Base-by-base conservation (phyloP, 371 early-diverging fungal species). In the Lichtheimia ornata region DNA sequence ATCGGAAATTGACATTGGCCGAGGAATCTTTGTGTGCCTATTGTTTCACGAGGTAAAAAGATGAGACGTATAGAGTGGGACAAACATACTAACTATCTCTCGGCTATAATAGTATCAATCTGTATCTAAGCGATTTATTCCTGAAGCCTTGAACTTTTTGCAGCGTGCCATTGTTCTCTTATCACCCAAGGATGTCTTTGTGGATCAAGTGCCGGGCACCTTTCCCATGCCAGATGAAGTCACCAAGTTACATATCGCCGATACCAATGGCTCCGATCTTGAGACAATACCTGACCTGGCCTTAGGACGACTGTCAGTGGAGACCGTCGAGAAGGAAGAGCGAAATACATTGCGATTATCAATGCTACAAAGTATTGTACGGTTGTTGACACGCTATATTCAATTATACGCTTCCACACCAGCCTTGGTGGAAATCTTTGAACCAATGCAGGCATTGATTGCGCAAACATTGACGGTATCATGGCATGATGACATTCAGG, bases 121-220 rank as follows among this genome's bases (percentile, higher is more conserved):
- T 7, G 72, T 89, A 24, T 85, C 95, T 0, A 91, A 92, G 59
- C 87, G 96, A n/a, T 84, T 87, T 57, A 71, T 94, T 3, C 97
- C 97, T 1, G 97, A 96, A 73, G 86, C 77, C 0, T 65, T 93
- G 57, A 89, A 88, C 79, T 95, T 89, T 66, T 75, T 94, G 55
- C 65, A 74, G 50, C 66, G 74, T 9, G 63, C 73, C 2, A 61
- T 89, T 22, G 72, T 77, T n/a, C 56, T 77, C 15, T 63, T 89
- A 35, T 71, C 84, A 1, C 86, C 87, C n/a, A 64, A 77, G 51
- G 65, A 70, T 1, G 64, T 71, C 2, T 81, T 84, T 44, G 44
- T 61, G 22, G 61, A 73, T 7, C 24, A 58, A 3, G 49, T 78
- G 14, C 80, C 85, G 1, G 86, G 84, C 9, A 62, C 57, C 20